A percentile compares a stretch with the other conserved stretches of the same genome.
These are phyloP conservation scores for Erucastrum elatum DNA, from an alignment of 345 rosid species.

Conservation along the genomic window DNA sequence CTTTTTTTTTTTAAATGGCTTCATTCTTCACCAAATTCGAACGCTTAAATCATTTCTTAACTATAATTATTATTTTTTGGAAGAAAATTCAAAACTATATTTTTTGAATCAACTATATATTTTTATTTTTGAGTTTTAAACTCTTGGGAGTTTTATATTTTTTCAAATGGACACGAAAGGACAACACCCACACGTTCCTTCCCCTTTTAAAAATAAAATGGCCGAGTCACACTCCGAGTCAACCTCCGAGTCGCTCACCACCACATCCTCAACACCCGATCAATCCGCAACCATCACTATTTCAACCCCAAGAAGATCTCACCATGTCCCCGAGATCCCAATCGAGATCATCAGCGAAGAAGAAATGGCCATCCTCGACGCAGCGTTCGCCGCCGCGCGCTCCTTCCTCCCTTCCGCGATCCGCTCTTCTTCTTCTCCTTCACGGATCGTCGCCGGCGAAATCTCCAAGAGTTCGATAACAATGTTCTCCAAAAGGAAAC, in stretches of 20 bases:
- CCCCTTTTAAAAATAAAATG: slow-evolving; percentile 33
- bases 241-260: slow-evolving; percentile 34
- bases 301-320: background rate
- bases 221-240: slow-evolving; percentile 45
- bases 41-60: too few species aligned
- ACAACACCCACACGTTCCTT: slow-evolving; percentile 16
- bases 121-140: too few species aligned
- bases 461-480: slow-evolving; percentile 42
- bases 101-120: too few species aligned
- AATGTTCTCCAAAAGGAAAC: slow-evolving; percentile 45
- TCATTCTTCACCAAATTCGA: too few species aligned
- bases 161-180: slow-evolving; percentile 8
- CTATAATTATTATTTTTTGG: too few species aligned
- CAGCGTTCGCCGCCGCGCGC: slow-evolving; percentile 61
- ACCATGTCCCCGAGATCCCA: slow-evolving; percentile 49
- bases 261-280: slow-evolving; percentile 23
- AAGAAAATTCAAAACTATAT: too few species aligned
- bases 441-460: slow-evolving; percentile 25
- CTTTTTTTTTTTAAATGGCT: too few species aligned
- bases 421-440: slow-evolving; percentile 33
- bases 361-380: slow-evolving; percentile 81
- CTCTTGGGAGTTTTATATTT: background rate
- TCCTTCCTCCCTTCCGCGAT: slow-evolving; percentile 41
- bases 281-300: slow-evolving; percentile 12
- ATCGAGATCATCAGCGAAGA: slow-evolving; percentile 78